These are phyloP conservation scores for Syzygium grande DNA, from an alignment of 345 rosid genomes.

Conservation along the genomic window DNA sequence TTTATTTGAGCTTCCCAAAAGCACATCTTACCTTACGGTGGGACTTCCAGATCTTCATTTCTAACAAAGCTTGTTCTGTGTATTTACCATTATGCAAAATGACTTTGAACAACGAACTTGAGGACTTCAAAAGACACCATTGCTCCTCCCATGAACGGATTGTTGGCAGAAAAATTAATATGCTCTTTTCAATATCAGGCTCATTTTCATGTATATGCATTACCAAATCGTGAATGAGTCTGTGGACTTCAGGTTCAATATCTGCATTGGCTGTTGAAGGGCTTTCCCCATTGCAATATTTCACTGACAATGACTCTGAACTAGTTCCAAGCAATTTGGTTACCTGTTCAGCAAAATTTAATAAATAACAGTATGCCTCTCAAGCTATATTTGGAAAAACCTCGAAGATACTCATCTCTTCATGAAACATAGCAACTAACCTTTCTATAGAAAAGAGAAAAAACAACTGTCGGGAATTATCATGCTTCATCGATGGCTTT, in stretches of 20 bases:
- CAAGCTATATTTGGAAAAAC: neutral
- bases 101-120: conserved; percentile 51
- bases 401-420: neutral
- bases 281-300: conserved; percentile 51
- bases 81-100: conserved; percentile 69
- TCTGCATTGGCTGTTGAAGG: conserved; percentile 53
- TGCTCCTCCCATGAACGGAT: conserved; percentile 68
- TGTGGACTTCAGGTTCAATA: conserved; percentile 61
- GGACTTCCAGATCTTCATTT: conserved; percentile 78
- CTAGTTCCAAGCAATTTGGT: conserved; percentile 44
- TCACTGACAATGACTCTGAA: conserved; percentile 35
- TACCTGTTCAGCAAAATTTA: conserved; percentile 31
- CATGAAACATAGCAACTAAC: neutral
- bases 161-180: conserved; percentile 92
- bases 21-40: conserved; percentile 64
- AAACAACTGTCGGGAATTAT: neutral
- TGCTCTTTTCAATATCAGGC: conserved; percentile 79
- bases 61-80: conserved; percentile 66
- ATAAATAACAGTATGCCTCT: neutral
- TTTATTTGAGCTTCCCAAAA: neutral
- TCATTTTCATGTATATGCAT: conserved; percentile 63
- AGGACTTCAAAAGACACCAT: conserved; percentile 56
- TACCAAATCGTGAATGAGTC: conserved; percentile 65
- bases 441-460: neutral
- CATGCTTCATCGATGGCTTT: neutral